Conservation (phyloP, 225 moss, liverwort and hornwort genomes). For the Polytrichum commune region DNA sequence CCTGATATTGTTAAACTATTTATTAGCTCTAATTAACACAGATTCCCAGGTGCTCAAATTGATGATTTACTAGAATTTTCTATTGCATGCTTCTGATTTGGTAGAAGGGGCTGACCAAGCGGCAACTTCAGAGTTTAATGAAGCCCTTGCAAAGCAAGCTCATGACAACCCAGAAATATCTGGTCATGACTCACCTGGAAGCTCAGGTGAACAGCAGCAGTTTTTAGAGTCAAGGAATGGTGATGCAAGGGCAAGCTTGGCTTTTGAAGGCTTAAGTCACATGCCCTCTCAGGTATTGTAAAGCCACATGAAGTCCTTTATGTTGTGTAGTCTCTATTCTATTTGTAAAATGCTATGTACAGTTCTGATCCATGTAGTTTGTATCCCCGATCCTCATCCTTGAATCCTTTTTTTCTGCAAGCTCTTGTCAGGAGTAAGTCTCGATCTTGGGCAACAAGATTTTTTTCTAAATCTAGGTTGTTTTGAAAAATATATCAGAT, state of each 20-base stretch:
- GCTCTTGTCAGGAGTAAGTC: no score
- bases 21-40: neutral
- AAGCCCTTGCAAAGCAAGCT: constrained; percentile 41
- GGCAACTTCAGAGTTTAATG: constrained; percentile 41
- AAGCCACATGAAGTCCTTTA: neutral
- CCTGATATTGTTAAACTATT: neutral
- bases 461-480: no score
- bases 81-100: constrained; percentile 1
- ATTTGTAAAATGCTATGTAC: neutral
- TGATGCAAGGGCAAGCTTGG: constrained; percentile 23
- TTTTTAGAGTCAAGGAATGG: constrained; percentile 23
- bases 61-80: no score
- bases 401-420: no score
- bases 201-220: constrained; percentile 26
- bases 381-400: no score
- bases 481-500: no score
- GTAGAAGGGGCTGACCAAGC: constrained; percentile 35
- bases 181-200: constrained; percentile 29
- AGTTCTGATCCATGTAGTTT: no score
- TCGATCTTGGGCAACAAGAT: no score
- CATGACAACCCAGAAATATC: constrained; percentile 38
- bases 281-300: constrained; percentile 26
- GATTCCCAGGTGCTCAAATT: neutral
- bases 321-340: no score
- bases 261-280: constrained; percentile 23